A percentile compares a stretch with the other conserved stretches of the same genome.
These are phyloP conservation scores for Aspergillus luchuensis DNA, from an alignment of 2,329 filamentous ascomycete genomes.

Conservation along the genomic window DNA sequence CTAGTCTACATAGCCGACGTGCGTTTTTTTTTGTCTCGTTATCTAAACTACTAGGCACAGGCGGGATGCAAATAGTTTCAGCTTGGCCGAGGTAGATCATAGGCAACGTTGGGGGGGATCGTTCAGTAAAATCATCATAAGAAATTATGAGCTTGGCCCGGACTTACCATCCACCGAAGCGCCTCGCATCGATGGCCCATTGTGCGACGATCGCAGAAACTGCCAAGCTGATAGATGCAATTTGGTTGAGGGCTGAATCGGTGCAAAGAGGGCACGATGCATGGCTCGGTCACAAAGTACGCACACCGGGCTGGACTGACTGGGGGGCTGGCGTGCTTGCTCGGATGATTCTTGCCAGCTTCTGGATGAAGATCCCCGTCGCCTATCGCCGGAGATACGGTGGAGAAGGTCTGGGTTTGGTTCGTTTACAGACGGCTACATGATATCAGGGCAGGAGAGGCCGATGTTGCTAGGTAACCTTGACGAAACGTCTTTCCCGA, in stretches of 20 bases:
- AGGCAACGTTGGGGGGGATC: background rate
- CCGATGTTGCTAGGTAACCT: background rate
- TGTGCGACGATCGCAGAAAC: background rate
- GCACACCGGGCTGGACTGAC: background rate
- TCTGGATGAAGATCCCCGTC: conserved; percentile 4
- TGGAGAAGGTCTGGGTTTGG: background rate
- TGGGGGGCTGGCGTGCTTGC: background rate
- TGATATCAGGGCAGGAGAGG: background rate
- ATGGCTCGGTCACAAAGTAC: background rate
- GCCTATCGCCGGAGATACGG: conserved; percentile 2
- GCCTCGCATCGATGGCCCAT: background rate
- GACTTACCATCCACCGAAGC: background rate
- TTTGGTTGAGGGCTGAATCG: background rate
- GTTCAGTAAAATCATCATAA: background rate
- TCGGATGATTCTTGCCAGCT: conserved; percentile 3
- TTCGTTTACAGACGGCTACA: conserved; percentile 2
- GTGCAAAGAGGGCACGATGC: conserved; percentile 2
- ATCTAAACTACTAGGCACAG: too few species aligned
- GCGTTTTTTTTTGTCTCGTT: background rate
- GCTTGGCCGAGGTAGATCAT: background rate
- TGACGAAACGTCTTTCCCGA: background rate
- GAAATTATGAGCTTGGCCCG: background rate
- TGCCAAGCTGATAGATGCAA: background rate
- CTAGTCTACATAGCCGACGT: background rate
- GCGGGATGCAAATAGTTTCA: background rate